Evolutionary conservation across 495 filamentous ascomycete genomes (phyloP).

Genomic region (Saxophila tyrrhenica): DNA sequence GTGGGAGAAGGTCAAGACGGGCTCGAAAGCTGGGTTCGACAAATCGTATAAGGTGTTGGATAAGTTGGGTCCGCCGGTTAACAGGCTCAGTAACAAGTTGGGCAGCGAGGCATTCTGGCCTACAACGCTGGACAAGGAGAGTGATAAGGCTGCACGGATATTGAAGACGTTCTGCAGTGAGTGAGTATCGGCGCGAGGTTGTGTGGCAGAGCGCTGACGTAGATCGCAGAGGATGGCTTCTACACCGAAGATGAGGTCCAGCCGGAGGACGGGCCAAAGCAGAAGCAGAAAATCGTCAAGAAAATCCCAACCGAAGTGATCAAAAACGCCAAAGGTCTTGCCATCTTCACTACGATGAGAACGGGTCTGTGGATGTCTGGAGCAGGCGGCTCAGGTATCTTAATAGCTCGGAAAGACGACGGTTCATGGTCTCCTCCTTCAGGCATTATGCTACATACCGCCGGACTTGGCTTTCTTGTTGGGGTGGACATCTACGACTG

Average conservation of each 20-base stretch:
- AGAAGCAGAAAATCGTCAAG: constrained; percentile 60
- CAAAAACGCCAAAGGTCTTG: constrained; percentile 71
- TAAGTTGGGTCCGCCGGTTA: constrained; percentile 52
- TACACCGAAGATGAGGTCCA: constrained; percentile 34
- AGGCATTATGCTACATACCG: constrained; percentile 77
- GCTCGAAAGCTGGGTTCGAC: constrained; percentile 38
- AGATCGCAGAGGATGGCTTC: constrained; percentile 45
- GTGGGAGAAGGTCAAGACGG: constrained; percentile 34
- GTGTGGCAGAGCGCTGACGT: neutral
- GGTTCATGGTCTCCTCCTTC: constrained; percentile 84
- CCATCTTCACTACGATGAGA: constrained; percentile 88
- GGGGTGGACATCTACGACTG: constrained; percentile 93
- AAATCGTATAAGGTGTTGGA: constrained; percentile 35
- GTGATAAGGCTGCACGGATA: constrained; percentile 73
- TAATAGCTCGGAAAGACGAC: constrained; percentile 67
- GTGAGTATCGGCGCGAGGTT: constrained; percentile 8
- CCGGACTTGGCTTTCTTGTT: constrained; percentile 74
- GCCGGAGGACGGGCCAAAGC: constrained; percentile 43
- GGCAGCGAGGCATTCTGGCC: constrained; percentile 77
- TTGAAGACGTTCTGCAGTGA: constrained; percentile 65
- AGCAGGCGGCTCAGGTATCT: constrained; percentile 71
- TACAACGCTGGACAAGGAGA: constrained; percentile 65
- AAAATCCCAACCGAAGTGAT: constrained; percentile 74
- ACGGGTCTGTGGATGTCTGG: constrained; percentile 85
- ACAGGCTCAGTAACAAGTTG: constrained; percentile 59